A percentile compares a stretch with the other conserved stretches of the same genome.
These are phyloP conservation scores for Neonothopanus nambi DNA, from an alignment of 1,284 basidiomycete genomes.

Conservation along the genomic window DNA sequence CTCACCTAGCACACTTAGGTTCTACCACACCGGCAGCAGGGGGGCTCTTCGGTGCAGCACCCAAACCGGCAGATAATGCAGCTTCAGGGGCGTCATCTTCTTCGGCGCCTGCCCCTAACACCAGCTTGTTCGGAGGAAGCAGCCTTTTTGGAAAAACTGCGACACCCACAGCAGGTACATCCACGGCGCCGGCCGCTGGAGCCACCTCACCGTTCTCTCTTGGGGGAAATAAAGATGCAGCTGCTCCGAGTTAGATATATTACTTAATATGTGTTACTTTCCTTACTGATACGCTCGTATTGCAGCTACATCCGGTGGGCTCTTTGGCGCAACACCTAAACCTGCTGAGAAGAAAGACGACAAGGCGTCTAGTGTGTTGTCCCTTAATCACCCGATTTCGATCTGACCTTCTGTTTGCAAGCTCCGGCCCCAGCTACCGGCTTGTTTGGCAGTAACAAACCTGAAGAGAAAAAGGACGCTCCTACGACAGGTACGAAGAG, in stretches of 20 bases:
- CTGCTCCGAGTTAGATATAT: slow-evolving; percentile 12
- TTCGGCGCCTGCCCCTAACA: slow-evolving; percentile 11
- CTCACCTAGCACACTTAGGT: neutral
- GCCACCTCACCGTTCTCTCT: slow-evolving; percentile 22
- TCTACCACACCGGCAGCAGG: slow-evolving; percentile 11
- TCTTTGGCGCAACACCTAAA: slow-evolving; percentile 31
- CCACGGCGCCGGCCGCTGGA: slow-evolving; percentile 20
- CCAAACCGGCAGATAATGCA: slow-evolving; percentile 5
- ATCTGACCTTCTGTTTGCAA: neutral
- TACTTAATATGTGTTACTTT: neutral
- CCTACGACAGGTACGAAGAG: slow-evolving; percentile 15
- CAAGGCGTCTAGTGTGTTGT: slow-evolving; percentile 15
- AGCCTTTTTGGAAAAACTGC: slow-evolving; percentile 16
- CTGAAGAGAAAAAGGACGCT: slow-evolving; percentile 44
- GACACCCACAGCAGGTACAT: slow-evolving; percentile 12
- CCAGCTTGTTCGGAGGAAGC: slow-evolving; percentile 14
- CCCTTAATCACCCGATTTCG: neutral
- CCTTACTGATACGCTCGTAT: neutral
- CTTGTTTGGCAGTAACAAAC: slow-evolving; percentile 41
- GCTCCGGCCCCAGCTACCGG: slow-evolving; percentile 18
- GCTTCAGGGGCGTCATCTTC: slow-evolving; percentile 5
- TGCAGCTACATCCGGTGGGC: slow-evolving; percentile 13
- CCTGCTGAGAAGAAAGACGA: slow-evolving; percentile 34
- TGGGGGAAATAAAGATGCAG: slow-evolving; percentile 22
- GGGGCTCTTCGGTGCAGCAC: slow-evolving; percentile 11